phyloP scores from a whole-genome alignment of 768 basidiomycete species.

The Termitomyces sp. region DNA sequence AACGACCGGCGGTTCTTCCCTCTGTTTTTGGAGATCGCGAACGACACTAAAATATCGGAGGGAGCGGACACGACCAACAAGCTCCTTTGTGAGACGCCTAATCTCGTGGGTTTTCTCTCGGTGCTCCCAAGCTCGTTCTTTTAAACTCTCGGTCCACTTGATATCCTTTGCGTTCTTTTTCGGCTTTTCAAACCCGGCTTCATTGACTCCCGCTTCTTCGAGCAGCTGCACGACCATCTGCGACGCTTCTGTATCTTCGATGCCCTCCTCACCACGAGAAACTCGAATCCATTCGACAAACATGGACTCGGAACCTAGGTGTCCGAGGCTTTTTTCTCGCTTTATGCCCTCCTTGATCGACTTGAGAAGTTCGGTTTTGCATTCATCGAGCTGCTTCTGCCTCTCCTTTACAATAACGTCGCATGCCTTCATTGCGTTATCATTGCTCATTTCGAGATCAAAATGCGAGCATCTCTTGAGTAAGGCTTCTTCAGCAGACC shows the following conservation, averaged over 20 bases:
- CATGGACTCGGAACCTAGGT: constrained; percentile 63
- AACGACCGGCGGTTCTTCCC: constrained; percentile 50
- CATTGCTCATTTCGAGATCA: constrained; percentile 67
- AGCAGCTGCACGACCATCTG: constrained; percentile 53
- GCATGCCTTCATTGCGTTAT: constrained; percentile 87
- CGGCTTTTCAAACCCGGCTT: constrained; percentile 32
- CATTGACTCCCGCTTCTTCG: constrained; percentile 47
- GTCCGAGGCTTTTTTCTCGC: constrained; percentile 64
- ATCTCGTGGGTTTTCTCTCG: constrained; percentile 87
- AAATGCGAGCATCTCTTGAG: constrained; percentile 96
- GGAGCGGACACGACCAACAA: constrained; percentile 85
- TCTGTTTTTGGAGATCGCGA: constrained; percentile 79
- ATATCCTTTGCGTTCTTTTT: constrained; percentile 52
- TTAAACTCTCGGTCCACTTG: constrained; percentile 47
- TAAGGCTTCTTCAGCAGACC: constrained; percentile 87
- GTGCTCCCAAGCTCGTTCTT: constrained; percentile 71
- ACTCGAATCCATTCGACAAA: constrained; percentile 76
- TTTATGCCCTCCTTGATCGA: constrained; percentile 62
- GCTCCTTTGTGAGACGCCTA: constrained; percentile 79
- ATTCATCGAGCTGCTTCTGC: constrained; percentile 71
- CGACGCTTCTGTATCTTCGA: constrained; percentile 76
- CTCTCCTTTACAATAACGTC: constrained; percentile 87
- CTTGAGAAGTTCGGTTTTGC: constrained; percentile 64
- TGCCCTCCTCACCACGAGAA: constrained; percentile 55
- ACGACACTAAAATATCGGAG: constrained; percentile 90